Conservation (phyloP, 1,284 basidiomycete species). For the Chalciporus sp. region DNA sequence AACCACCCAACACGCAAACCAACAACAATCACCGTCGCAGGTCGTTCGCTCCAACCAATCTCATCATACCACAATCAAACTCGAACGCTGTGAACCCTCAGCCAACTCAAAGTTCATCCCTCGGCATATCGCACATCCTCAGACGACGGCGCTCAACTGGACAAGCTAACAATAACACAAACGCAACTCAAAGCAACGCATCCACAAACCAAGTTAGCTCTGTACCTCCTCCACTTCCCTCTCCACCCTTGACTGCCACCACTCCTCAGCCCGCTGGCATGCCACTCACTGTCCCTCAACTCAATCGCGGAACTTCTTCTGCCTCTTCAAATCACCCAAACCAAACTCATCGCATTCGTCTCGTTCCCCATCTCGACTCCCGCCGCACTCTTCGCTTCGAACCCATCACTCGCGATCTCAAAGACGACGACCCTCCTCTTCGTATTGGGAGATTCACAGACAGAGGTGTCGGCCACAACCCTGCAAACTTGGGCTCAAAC, state of each 20-base stretch:
- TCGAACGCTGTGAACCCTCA: constrained; percentile 20
- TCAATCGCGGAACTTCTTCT: constrained; percentile 27
- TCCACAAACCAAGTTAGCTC: constrained; percentile 1
- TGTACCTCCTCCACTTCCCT: constrained; percentile 14
- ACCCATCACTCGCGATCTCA: constrained; percentile 85
- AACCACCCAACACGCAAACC: neutral
- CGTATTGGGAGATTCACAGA: constrained; percentile 95
- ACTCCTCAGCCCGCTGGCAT: constrained; percentile 6
- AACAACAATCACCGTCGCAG: constrained; percentile 26
- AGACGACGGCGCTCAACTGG: constrained; percentile 54
- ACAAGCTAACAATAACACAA: constrained; percentile 20
- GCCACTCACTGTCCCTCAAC: constrained; percentile 27
- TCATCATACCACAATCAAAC: constrained; percentile 27
- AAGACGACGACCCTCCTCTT: constrained; percentile 66
- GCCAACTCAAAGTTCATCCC: constrained; percentile 22
- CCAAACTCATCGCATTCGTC: constrained; percentile 64
- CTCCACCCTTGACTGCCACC: constrained; percentile 10
- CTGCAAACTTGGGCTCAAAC: constrained; percentile 72
- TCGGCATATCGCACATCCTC: constrained; percentile 52
- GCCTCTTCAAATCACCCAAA: constrained; percentile 16
- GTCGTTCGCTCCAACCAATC: constrained; percentile 26
- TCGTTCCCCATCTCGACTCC: constrained; percentile 93
- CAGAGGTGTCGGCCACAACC: constrained; percentile 65
- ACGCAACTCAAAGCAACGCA: constrained; percentile 24
- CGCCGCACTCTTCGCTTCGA: constrained; percentile 91